Evolutionary conservation across 805 yeast genomes (phyloP).

Genomic region (Saturnispora serradocipensis): DNA sequence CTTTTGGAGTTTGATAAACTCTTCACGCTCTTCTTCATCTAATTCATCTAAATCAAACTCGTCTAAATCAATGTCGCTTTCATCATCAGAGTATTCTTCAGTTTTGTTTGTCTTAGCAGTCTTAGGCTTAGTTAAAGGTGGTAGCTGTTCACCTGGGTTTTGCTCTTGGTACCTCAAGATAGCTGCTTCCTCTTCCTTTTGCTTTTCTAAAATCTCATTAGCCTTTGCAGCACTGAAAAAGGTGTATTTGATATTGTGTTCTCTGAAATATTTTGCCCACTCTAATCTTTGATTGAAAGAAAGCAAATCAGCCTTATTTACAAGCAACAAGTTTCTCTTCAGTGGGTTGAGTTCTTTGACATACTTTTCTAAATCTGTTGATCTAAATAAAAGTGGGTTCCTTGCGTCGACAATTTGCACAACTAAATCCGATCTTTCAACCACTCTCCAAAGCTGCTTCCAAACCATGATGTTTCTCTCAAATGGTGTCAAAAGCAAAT

Average conservation of each 20-base stretch:
- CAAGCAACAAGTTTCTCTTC: conserved; percentile 73
- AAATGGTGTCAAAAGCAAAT: conserved; percentile 85
- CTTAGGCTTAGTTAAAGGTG: neutral
- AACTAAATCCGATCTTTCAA: conserved; percentile 85
- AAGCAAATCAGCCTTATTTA: conserved; percentile 88
- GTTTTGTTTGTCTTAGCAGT: neutral
- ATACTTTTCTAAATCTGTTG: conserved; percentile 73
- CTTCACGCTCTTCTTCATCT: conserved; percentile 17
- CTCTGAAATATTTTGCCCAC: conserved; percentile 81
- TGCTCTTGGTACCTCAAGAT: conserved; percentile 10
- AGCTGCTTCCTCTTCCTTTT: conserved; percentile 34
- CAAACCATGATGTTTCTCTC: conserved; percentile 96
- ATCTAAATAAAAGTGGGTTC: conserved; percentile 83
- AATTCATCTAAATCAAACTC: conserved; percentile 15
- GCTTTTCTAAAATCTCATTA: conserved; percentile 61
- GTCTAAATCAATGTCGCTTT: conserved; percentile 11
- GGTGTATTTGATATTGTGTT: conserved; percentile 66
- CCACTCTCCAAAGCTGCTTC: conserved; percentile 97
- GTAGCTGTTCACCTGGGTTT: conserved; percentile 9
- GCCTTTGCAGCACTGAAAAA: conserved; percentile 91
- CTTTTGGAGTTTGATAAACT: conserved; percentile 12
- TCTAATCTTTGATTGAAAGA: conserved; percentile 63
- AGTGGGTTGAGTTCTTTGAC: conserved; percentile 68
- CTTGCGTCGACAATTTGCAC: conserved; percentile 98
- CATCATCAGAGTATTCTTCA: conserved; percentile 5